These are phyloP conservation scores for Penicillium sp. DNA, from an alignment of 2,329 filamentous ascomycete genomes.

Conservation along the genomic window DNA sequence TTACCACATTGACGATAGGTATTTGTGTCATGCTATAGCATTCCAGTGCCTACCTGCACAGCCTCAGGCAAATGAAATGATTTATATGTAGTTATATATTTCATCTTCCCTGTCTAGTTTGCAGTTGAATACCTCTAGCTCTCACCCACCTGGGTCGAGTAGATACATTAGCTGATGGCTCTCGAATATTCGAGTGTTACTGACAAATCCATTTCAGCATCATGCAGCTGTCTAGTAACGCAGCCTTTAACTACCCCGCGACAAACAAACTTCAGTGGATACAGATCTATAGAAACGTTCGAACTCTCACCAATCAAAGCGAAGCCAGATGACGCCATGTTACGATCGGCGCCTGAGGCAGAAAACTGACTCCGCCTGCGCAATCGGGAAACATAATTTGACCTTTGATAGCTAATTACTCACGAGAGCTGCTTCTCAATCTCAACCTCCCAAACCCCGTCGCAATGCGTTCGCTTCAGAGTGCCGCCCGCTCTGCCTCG, in stretches of 20 bases:
- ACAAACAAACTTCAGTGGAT: background rate
- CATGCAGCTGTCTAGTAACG: background rate
- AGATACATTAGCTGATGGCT: background rate
- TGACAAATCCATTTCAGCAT: background rate
- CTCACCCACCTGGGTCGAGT: background rate
- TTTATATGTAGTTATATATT: background rate
- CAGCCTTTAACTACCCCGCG: background rate
- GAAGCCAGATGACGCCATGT: slow-evolving; percentile 20
- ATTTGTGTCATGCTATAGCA: background rate
- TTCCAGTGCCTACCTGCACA: no score
- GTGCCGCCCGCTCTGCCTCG: slow-evolving; percentile 18
- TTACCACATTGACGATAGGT: slow-evolving; percentile 5
- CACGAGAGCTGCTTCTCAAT: background rate
- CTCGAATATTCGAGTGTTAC: background rate
- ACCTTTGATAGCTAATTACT: slow-evolving; percentile 1
- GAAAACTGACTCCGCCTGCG: slow-evolving; percentile 8
- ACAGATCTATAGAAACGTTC: background rate
- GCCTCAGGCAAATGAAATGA: background rate
- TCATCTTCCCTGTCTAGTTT: background rate
- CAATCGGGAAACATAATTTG: slow-evolving; percentile 10
- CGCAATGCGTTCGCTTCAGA: slow-evolving; percentile 22
- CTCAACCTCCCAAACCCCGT: background rate
- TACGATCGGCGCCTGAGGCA: slow-evolving; percentile 13
- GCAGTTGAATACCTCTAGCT: background rate
- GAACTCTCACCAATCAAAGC: slow-evolving; percentile 17